Conservation (phyloP, 257 asterid species). For the Avicennia marina region DNA sequence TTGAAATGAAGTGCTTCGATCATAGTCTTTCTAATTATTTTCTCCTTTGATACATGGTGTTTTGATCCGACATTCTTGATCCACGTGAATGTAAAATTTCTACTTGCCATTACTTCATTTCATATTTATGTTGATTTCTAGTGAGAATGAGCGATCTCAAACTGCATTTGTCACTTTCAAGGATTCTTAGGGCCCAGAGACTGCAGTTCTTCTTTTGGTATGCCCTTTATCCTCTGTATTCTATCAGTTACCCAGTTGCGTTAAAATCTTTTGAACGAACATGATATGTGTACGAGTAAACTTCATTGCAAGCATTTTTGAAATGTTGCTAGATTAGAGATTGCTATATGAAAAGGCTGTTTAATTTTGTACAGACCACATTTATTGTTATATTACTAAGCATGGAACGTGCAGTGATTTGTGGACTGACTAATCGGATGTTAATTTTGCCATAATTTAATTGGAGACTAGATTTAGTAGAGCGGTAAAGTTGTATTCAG, state of each 20-base stretch:
- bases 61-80: conserved; percentile 12
- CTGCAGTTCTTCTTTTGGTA: conserved; percentile 71
- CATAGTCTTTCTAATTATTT: no score
- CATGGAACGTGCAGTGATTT: conserved; percentile 2
- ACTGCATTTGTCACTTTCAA: conserved; percentile 59
- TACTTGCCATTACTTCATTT: background rate
- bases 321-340: background rate
- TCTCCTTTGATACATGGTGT: no score
- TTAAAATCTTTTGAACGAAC: background rate
- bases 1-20: conserved; percentile 62
- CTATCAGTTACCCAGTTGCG: background rate
- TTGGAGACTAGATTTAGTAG: background rate
- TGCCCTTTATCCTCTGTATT: conserved; percentile 6
- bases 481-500: background rate
- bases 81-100: conserved; percentile 2
- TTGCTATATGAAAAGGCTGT: background rate
- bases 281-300: conserved; percentile 4
- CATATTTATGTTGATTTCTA: conserved; percentile 14
- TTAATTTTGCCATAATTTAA: background rate
- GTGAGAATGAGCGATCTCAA: conserved; percentile 59
- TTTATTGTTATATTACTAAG: background rate
- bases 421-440: conserved; percentile 2
- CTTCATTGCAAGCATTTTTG: background rate
- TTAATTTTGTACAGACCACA: background rate
- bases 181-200: conserved; percentile 58